Evolutionary conservation across 2,329 filamentous ascomycete species (phyloP), one percentile per base, ranked within the genome.

Genomic region (Penicillium sp.): DNA sequence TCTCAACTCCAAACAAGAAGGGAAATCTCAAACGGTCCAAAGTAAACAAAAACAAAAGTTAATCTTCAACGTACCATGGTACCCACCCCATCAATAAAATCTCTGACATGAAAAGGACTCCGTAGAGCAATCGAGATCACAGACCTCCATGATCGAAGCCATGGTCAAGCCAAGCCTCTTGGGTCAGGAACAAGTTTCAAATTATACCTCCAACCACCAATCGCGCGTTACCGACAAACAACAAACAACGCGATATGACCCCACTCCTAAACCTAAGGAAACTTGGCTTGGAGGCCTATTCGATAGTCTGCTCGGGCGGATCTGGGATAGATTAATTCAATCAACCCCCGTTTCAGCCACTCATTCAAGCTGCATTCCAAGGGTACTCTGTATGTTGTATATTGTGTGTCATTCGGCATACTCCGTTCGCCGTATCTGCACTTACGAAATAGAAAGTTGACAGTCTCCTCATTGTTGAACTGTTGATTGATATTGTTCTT

Each of bases 211-310:
- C 7, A 13, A 1, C 9, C 3, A 7, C 11, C 26, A 23, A 23
- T 23, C 23, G 23, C 5, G 23, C 43, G 34, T 1, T 2, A 11
- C n/a, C 11, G 3, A 3, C 8, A 16, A 26, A 8, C 7, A 18
- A 23, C 51, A 50, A 16, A 53, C 18, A 48, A 19, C 14, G 18
- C 51, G 57, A 56, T 43, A 2, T 3, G 14, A 19, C 40, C 13
- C 45, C 57, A 55, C 40, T 46, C 42, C 51, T 55, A 38, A 42
- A 41, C 53, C 64, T 63, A 63, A 61, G 35, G 34, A 58, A 60
- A 59, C 60, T 61, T 63, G 63, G 60, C 61, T 61, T 55, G 34
- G 48, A 40, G 47, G 57, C 56, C 55, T 39, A 54, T 56, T 50
- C 36, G 32, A 23, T 27, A 29, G 35, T 29, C 38, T 55, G 47